Conservation (phyloP, 2,329 filamentous ascomycete species). For the Fusarium sp. region DNA sequence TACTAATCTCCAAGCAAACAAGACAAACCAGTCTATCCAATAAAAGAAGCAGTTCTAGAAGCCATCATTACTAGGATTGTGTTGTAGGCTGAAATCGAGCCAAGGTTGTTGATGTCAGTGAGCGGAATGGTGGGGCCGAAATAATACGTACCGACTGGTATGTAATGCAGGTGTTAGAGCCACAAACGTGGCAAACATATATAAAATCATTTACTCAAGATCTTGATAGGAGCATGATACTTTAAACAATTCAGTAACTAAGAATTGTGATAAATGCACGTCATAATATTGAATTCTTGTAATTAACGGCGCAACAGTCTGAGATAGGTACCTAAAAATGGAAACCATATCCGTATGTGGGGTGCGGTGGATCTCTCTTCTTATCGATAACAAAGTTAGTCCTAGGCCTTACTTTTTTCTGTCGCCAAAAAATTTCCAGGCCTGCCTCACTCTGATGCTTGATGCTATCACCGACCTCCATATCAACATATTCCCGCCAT, state of each 20-base stretch:
- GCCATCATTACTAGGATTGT: not conserved
- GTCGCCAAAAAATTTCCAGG: conserved; percentile 50
- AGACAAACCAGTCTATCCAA: not conserved
- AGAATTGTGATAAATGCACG: not conserved
- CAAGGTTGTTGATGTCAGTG: not conserved
- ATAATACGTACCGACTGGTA: not conserved
- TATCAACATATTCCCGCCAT: conserved; percentile 40
- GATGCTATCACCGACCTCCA: conserved; percentile 36
- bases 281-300: not conserved
- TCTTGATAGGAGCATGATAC: not conserved
- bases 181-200: not conserved
- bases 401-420: conserved; percentile 38
- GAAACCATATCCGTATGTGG: not conserved
- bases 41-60: not conserved
- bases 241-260: not conserved
- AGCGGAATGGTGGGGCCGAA: not conserved
- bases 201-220: not conserved
- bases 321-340: not conserved
- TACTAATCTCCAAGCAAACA: not conserved
- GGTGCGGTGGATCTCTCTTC: not conserved
- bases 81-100: not conserved
- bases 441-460: conserved; percentile 41
- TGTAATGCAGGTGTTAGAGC: not conserved
- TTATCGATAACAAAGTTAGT: conserved; percentile 53
- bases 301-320: not conserved